Evolutionary conservation across 345 rosid species (phyloP).

Genomic region (Acer campestre): DNA sequence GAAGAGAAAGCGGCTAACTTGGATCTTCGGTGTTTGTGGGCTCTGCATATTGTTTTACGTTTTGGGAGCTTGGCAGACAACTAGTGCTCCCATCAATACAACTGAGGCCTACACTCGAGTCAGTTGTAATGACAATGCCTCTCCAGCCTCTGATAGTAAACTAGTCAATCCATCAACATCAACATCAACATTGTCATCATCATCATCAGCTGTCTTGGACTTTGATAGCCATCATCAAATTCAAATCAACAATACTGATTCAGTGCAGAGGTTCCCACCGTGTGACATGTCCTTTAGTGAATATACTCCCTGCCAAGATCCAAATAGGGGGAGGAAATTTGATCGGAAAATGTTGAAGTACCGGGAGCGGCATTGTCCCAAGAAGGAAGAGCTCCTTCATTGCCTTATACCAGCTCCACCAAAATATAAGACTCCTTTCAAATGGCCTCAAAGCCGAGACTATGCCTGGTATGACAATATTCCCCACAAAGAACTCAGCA

Average conservation of each 20-base stretch:
- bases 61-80: conserved; percentile 86
- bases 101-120: conserved; percentile 40
- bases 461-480: conserved; percentile 95
- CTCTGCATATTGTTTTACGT: conserved; percentile 82
- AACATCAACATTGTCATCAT: conserved; percentile 22
- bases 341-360: conserved; percentile 83
- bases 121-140: conserved; percentile 44
- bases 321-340: conserved; percentile 69
- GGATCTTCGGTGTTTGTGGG: conserved; percentile 74
- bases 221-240: conserved; percentile 77
- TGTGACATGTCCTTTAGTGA: conserved; percentile 80
- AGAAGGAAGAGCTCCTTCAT: conserved; percentile 60
- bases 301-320: conserved; percentile 87
- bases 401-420: conserved; percentile 97
- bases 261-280: conserved; percentile 50
- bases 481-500: conserved; percentile 90
- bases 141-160: conserved; percentile 23
- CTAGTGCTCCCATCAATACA: conserved; percentile 35
- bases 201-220: conserved; percentile 45
- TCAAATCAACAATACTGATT: conserved; percentile 37
- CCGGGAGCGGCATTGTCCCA: conserved; percentile 91
- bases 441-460: conserved; percentile 98
- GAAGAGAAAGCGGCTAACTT: conserved; percentile 72
- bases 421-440: conserved; percentile 88
- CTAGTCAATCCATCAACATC: conserved; percentile 15